phyloP scores from a whole-genome alignment of 768 basidiomycete genomes.

The Neoboletus magnificus region DNA sequence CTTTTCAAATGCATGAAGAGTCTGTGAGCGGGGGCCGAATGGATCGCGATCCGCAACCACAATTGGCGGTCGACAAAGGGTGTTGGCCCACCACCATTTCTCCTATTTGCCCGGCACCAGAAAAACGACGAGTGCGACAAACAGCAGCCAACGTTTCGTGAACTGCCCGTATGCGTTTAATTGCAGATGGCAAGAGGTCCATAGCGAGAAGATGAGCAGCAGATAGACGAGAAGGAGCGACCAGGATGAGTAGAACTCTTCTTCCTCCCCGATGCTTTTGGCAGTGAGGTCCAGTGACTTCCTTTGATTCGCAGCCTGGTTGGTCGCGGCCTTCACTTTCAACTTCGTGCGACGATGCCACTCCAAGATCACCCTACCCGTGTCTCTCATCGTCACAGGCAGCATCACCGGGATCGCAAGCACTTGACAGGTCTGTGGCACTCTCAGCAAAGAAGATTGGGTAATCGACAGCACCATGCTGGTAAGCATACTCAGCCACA shows the following conservation, averaged over 20 bases:
- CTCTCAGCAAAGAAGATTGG: conserved; percentile 47
- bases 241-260: conserved; percentile 91
- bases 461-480: conserved; percentile 44
- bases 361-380: conserved; percentile 16
- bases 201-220: conserved; percentile 89
- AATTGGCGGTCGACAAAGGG: background rate
- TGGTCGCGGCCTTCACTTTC: background rate
- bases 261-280: conserved; percentile 53
- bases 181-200: conserved; percentile 97
- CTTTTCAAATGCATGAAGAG: background rate
- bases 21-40: background rate
- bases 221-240: conserved; percentile 91
- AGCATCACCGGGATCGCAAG: conserved; percentile 31
- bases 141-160: conserved; percentile 97
- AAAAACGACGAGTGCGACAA: conserved; percentile 87
- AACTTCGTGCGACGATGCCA: conserved; percentile 15
- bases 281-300: conserved; percentile 25
- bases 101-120: conserved; percentile 89
- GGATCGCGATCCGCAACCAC: background rate
- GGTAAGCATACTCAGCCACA: conserved; percentile 56
- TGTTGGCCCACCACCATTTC: conserved; percentile 89
- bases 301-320: conserved; percentile 4
- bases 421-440: conserved; percentile 37
- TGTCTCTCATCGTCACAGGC: conserved; percentile 30
- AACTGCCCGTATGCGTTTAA: conserved; percentile 90